phyloP scores from a whole-genome alignment of 768 basidiomycete genomes.

The Kwoniella newhampshirensis region DNA sequence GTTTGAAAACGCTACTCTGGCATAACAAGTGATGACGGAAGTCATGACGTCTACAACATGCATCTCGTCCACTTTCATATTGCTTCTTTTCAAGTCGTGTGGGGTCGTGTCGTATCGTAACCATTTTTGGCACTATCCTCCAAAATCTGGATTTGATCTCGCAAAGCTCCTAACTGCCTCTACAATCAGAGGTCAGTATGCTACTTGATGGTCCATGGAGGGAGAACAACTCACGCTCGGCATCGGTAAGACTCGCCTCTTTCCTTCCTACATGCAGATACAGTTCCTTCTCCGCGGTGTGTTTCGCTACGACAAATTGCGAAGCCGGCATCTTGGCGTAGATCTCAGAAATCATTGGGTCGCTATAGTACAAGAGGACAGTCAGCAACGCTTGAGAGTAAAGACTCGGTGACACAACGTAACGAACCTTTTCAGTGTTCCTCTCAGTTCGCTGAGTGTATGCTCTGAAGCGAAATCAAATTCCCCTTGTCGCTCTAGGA shows the following conservation, averaged over 20 bases:
- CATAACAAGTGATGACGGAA: constrained; percentile 66
- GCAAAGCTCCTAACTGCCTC: constrained; percentile 4
- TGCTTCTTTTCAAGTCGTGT: too few relatives aligned
- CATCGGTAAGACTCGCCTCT: constrained; percentile 44
- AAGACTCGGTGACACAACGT: background rate
- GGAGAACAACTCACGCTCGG: constrained; percentile 36
- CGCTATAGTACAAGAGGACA: background rate
- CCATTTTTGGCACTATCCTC: too few relatives aligned
- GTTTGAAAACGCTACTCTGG: constrained; percentile 82
- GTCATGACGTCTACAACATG: too few relatives aligned
- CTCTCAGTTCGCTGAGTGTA: constrained; percentile 25
- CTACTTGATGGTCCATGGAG: background rate
- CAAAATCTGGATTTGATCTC: constrained; percentile 1
- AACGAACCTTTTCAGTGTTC: constrained; percentile 15
- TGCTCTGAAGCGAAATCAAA: constrained; percentile 20
- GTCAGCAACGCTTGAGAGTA: too few relatives aligned
- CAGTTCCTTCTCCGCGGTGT: constrained; percentile 13
- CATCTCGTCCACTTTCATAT: too few relatives aligned
- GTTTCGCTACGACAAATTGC: constrained; percentile 29
- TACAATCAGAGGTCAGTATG: background rate
- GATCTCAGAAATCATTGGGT: constrained; percentile 18
- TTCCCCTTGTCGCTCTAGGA: constrained; percentile 2
- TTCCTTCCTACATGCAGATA: constrained; percentile 37
- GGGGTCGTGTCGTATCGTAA: too few relatives aligned
- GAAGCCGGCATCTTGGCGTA: constrained; percentile 28